Base-by-base conservation (phyloP, 2,329 filamentous ascomycete species). In the Stachybotrys echinatus region DNA sequence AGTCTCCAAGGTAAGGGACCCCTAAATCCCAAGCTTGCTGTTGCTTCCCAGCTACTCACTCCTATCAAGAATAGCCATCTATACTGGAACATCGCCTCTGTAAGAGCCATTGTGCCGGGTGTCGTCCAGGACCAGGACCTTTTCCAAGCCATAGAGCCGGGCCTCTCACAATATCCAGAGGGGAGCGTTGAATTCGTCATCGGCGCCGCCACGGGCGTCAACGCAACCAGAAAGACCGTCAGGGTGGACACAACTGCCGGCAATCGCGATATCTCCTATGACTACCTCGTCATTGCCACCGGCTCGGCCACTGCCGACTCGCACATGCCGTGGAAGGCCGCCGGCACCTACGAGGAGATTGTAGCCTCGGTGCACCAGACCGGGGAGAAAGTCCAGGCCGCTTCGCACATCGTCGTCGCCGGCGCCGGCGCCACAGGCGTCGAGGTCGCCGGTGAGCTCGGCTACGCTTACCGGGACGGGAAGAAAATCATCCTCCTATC, bases 231-330 rank as follows among this genome's bases (percentile, higher is more conserved):
- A 45, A 71, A 72, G 53, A 70, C 69, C 8, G 69, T 79, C 47
- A 65, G 68, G n/a, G 68, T 80, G 19, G 48, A 58, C 17, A 55
- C 62, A 18, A 49, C 58, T 2, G 55, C 56, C 51, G 60, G 52
- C 31, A 53, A 63, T 49, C 64, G 65, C 37, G 58, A 58, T 14
- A 47, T 79, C 12, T 48, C 59, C 46, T 84, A 83, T 60, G 77
- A 81, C 63, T 76, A 81, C 54, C 73, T 84, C 44, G 75, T 84
- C 40, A 61, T 84, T 39, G 79, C 79, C 17, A 83, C 79, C 1
- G 80, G 80, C 42, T 67, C 79, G 18, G 71, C 73, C 53, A 63
- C 67, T 42, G 60, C 67, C 23, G 66, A 68, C 19, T 51, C 58
- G n/a, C 55, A 61, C 23, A 62, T 74, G 49, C 78, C 78, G 2